Evolutionary conservation across 129 eudicot species (phyloP).

Genomic region (Flaveria linearis): DNA sequence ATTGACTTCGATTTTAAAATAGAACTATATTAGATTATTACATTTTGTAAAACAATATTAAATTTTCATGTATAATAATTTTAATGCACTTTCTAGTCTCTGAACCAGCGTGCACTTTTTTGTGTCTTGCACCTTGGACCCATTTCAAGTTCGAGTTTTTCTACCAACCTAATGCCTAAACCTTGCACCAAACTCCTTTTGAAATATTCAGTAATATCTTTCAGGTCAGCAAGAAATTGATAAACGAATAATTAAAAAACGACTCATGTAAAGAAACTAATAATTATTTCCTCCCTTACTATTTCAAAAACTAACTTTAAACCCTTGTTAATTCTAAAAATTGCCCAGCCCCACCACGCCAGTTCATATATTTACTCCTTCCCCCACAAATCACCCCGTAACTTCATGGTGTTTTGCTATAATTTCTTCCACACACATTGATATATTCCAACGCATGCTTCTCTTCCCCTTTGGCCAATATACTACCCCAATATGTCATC

Average conservation of each 20-base stretch:
- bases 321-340: neutral
- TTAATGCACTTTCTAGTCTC: no score
- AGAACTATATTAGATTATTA: no score
- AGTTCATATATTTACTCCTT: neutral
- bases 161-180: constrained; percentile 8
- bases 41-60: no score
- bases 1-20: no score
- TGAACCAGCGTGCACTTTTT: neutral
- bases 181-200: neutral
- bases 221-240: neutral
- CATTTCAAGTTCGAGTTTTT: neutral
- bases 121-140: neutral
- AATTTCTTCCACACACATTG: neutral
- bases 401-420: neutral
- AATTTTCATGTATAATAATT: no score
- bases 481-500: no score
- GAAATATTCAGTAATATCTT: no score
- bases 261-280: neutral
- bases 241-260: neutral
- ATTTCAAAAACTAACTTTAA: neutral
- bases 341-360: neutral
- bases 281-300: neutral
- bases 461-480: neutral
- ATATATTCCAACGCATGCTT: neutral
- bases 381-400: neutral